Evolutionary conservation across 169 alveolate species (phyloP).

Genomic region (Plasmodium coatneyi): DNA sequence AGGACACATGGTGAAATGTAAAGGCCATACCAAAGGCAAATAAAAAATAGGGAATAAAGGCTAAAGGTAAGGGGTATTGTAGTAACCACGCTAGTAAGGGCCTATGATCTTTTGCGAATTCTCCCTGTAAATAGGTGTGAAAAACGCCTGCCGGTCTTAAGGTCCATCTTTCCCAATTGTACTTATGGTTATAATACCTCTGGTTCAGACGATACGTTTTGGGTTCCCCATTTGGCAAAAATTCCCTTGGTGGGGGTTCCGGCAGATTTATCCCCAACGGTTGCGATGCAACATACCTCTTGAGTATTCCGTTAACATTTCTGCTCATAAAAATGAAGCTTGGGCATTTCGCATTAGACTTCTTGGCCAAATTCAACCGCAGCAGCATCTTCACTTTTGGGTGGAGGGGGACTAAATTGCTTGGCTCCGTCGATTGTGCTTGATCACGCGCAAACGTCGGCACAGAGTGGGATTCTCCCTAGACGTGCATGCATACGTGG

Average conservation of each 20-base stretch:
- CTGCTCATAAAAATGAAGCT: slow-evolving; percentile 13
- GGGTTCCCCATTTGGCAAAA: slow-evolving; percentile 88
- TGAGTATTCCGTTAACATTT: slow-evolving; percentile 13
- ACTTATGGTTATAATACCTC: slow-evolving; percentile 86
- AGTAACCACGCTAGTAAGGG: slow-evolving; percentile 82
- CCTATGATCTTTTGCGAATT: slow-evolving; percentile 88
- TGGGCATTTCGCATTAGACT: not conserved
- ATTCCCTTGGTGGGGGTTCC: slow-evolving; percentile 92
- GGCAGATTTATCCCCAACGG: slow-evolving; percentile 84
- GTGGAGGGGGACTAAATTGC: not conserved
- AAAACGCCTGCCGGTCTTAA: slow-evolving; percentile 90
- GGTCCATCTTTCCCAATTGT: slow-evolving; percentile 91
- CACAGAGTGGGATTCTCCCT: not conserved
- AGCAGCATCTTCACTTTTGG: slow-evolving; percentile 13
- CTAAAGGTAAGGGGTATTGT: slow-evolving; percentile 82
- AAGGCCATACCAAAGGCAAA: slow-evolving; percentile 83
- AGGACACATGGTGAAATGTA: slow-evolving; percentile 83
- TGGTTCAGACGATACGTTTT: slow-evolving; percentile 86
- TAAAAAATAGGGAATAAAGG: slow-evolving; percentile 84
- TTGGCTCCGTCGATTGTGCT: not conserved
- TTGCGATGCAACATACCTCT: slow-evolving; percentile 71
- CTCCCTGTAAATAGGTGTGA: slow-evolving; percentile 91
- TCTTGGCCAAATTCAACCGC: not conserved
- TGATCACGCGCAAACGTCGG: not conserved
- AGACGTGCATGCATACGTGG: not conserved